phyloP scores from a whole-genome alignment of 257 asterid species.

The Solanum tacnaense region DNA sequence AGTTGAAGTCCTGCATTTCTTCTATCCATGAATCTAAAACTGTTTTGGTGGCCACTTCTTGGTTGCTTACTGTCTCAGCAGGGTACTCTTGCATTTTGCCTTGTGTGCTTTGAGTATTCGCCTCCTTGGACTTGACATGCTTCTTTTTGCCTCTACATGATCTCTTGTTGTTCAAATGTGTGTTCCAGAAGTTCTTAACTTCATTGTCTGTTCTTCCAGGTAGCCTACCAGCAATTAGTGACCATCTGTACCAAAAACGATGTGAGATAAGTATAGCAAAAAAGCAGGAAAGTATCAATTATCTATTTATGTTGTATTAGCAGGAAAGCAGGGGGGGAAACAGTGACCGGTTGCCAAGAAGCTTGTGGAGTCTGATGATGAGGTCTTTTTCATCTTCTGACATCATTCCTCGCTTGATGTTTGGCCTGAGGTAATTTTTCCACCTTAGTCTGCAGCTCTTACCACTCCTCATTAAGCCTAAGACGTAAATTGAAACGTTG shows the following conservation, averaged over 20 bases:
- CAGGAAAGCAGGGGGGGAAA: neutral
- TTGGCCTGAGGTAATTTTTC: slow-evolving; percentile 57
- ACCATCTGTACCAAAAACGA: slow-evolving; percentile 22
- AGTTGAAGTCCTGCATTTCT: neutral
- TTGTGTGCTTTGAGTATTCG: neutral
- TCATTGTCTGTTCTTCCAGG: slow-evolving; percentile 63
- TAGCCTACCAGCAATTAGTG: slow-evolving; percentile 49
- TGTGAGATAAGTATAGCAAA: neutral
- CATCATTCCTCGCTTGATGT: slow-evolving; percentile 52
- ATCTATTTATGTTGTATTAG: neutral
- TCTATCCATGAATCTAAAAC: slow-evolving; percentile 9
- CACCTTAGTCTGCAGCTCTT: slow-evolving; percentile 63
- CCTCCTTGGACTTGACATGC: neutral
- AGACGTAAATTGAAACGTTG: neutral
- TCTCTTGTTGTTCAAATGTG: slow-evolving; percentile 52
- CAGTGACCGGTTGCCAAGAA: slow-evolving; percentile 51
- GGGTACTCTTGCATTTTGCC: neutral
- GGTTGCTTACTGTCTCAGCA: neutral
- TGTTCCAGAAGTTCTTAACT: slow-evolving; percentile 54
- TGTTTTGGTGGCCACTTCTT: neutral
- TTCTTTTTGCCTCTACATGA: slow-evolving; percentile 6
- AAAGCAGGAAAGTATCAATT: neutral
- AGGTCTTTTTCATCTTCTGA: slow-evolving; percentile 53
- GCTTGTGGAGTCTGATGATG: slow-evolving; percentile 54
- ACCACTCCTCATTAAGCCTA: slow-evolving; percentile 36